Conservation (phyloP, 129 eudicot genomes). For the Tagetes patula region DNA sequence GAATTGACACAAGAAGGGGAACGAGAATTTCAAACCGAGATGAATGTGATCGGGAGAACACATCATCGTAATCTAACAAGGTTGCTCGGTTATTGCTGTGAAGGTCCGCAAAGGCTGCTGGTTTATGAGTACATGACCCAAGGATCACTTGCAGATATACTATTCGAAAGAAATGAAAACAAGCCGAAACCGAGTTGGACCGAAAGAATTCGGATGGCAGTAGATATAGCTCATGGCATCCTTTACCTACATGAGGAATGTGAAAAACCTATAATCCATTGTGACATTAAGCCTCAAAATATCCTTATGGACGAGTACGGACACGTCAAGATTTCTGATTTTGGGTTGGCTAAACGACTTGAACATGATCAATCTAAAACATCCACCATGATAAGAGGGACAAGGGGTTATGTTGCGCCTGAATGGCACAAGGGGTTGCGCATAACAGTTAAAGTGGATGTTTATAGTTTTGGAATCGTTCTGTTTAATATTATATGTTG, state of each 20-base stretch:
- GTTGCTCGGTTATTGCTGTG: conserved; percentile 44
- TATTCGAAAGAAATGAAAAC: conserved; percentile 20
- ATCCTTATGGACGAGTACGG: conserved; percentile 39
- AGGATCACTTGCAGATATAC: conserved; percentile 47
- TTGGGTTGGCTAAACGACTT: conserved; percentile 34
- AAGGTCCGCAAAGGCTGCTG: conserved; percentile 36
- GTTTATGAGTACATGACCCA: conserved; percentile 49
- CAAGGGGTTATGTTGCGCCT: conserved; percentile 32
- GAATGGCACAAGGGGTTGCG: conserved; percentile 33
- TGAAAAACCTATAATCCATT: conserved; percentile 36
- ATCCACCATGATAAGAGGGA: conserved; percentile 27
- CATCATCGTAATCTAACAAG: conserved; percentile 45
- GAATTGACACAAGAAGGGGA: conserved; percentile 19
- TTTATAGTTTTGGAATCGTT: conserved; percentile 35
- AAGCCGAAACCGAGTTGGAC: conserved; percentile 30
- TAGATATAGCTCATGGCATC: conserved; percentile 33
- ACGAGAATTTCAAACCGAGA: conserved; percentile 43
- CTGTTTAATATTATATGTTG: conserved; percentile 30
- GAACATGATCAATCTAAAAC: conserved; percentile 31
- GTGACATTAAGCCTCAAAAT: conserved; percentile 48
- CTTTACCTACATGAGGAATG: conserved; percentile 42
- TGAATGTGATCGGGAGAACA: conserved; percentile 45
- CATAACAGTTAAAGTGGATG: conserved; percentile 32
- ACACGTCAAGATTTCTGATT: conserved; percentile 31
- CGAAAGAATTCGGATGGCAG: conserved; percentile 24